Evolutionary conservation across 495 filamentous ascomycete species (phyloP), one percentile per base, ranked within the genome.

Genomic region (Daldinia loculata): DNA sequence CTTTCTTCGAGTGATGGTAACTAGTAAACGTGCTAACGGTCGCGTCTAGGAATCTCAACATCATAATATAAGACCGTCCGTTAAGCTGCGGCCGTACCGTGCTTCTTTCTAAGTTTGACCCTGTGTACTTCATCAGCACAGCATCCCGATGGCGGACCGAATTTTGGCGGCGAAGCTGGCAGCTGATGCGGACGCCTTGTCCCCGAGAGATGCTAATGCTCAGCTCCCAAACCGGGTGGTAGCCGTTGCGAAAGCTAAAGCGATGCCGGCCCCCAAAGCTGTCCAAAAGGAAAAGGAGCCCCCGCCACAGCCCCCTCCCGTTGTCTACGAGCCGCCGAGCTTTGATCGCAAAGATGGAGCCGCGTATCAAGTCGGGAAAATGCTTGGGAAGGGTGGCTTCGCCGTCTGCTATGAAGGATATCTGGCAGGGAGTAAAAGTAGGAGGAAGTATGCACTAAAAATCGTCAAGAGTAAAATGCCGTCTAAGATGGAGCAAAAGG

Each of bases 301-400:
- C 75, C 89, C 93, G 30, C 89, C 91, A 8, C 90, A 89, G 36
- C 93, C 93, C 17, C 95, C 95, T 29, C 79, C 88, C 57, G 81
- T 92, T 72, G 92, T 98, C 26, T 78, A 82, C 61, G 93, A 97
- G 76, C 93, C 93, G 56, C 77, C 86, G 39, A 81, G 84, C 75
- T 73, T 79, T 61, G 79, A 89, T 61, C 86, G 88, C 41, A 85
- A 86, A 72, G 85, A 91, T 80, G 89, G 91, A 57, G 89, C 92
- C 66, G 84, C 87, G 57, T 99, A 97, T 82, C 86, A 88, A 41
- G 91, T 93, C 6, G 95, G 95, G n/a, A 85, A 83, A 43, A 88
- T 92, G 59, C 82, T 99, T 48, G 95, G 95, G 0, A 97, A 95
- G 81, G 95, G 95, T 50, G 95, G 95, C 0, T 99, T 99, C 76